Percentiles rank a stretch among this genome's conserved stretches.
These are phyloP conservation scores for Sporothrix dimorphospora DNA, from an alignment of 2,329 filamentous ascomycete species.

Conservation along the genomic window DNA sequence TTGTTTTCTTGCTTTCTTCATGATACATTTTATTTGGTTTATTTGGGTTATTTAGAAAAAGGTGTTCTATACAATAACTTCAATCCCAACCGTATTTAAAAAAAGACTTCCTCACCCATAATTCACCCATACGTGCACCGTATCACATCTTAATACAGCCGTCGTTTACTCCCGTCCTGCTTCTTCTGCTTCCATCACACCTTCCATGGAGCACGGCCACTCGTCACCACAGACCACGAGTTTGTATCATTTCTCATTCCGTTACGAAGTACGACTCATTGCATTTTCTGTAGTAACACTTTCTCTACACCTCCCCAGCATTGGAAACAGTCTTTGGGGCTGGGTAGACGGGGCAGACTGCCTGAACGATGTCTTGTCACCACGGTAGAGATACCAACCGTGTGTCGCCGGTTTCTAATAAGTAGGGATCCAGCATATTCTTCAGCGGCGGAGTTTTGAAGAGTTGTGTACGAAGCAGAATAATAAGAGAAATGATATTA, in stretches of 20 bases:
- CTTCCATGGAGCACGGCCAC: not conserved
- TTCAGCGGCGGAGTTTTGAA: not conserved
- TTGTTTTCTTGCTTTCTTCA: too few relatives aligned
- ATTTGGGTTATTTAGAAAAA: too few relatives aligned
- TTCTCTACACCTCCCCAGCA: not conserved
- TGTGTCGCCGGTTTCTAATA: not conserved
- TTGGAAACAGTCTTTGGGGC: not conserved
- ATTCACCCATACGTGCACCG: not conserved
- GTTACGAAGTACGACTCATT: not conserved
- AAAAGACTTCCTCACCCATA: too few relatives aligned
- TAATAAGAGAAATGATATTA: not conserved
- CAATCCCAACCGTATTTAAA: too few relatives aligned
- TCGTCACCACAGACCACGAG: not conserved
- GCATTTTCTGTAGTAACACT: not conserved
- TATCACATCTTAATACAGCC: not conserved
- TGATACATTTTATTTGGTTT: too few relatives aligned
- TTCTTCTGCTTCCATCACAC: not conserved
- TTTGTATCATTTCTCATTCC: conserved; percentile 2
- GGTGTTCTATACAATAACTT: too few relatives aligned
- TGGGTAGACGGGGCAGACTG: not conserved
- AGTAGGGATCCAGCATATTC: conserved; percentile 1
- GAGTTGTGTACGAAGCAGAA: not conserved
- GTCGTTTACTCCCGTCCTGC: not conserved
- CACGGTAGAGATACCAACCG: too few relatives aligned
- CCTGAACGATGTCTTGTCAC: not conserved